phyloP scores from a whole-genome alignment of 2,329 filamentous ascomycete species.

The Cladosporium austrohemisphaericum region DNA sequence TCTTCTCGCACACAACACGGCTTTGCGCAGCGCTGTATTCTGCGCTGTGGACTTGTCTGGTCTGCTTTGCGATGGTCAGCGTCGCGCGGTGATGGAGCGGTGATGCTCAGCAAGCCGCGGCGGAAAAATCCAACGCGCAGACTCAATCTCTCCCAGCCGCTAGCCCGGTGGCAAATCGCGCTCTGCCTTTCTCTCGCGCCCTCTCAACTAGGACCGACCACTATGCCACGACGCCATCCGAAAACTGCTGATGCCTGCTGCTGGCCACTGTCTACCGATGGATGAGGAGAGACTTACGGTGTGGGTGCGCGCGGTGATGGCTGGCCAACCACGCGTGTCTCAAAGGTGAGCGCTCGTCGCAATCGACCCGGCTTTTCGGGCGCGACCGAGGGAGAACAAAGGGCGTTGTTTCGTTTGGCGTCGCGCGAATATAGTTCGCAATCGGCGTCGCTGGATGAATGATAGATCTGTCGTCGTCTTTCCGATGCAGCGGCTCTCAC shows the following conservation, averaged over 20 bases:
- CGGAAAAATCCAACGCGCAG: slow-evolving; percentile 13
- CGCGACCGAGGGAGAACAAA: slow-evolving; percentile 3
- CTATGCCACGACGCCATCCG: background rate
- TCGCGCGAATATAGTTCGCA: background rate
- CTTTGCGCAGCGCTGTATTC: background rate
- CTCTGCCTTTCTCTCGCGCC: background rate
- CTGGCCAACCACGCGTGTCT: slow-evolving; percentile 12
- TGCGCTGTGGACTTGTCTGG: background rate
- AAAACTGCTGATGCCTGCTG: background rate
- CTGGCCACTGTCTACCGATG: background rate
- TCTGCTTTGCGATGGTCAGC: background rate
- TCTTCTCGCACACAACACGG: slow-evolving; percentile 4
- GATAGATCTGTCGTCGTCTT: background rate
- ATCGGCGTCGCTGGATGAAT: background rate
- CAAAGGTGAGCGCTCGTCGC: background rate
- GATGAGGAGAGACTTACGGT: slow-evolving; percentile 3
- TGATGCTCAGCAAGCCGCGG: slow-evolving; percentile 7
- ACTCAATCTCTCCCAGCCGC: slow-evolving; percentile 11
- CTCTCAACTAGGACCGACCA: no score
- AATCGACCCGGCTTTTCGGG: background rate
- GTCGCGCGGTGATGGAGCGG: slow-evolving; percentile 1
- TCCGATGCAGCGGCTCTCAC: slow-evolving; percentile 3
- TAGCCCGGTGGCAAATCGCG: slow-evolving; percentile 15
- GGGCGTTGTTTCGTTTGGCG: background rate
- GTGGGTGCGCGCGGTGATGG: slow-evolving; percentile 8